Evolutionary conservation across 2,329 filamentous ascomycete genomes (phyloP), one percentile per base, ranked within the genome.

Genomic region (Aschersonia sp.): DNA sequence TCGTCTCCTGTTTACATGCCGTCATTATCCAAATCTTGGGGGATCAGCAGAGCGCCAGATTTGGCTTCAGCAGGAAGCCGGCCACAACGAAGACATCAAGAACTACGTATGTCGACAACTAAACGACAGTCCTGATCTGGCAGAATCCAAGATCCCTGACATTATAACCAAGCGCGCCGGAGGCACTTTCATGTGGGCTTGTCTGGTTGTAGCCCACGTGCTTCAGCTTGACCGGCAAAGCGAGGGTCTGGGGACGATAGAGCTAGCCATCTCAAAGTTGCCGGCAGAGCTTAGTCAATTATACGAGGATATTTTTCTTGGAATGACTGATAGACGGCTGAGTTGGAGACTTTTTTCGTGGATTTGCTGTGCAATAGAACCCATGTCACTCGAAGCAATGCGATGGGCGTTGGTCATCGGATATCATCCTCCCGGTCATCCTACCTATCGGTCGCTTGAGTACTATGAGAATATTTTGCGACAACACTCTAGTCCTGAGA

Each of bases 151-250:
- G 0, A 50, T 58, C 43, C 31, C 47, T 5, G 30, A 50, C 2
- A 20, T 53, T 0, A 61, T 68, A 28, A 54, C 49, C 2, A 3
- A 47, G 2, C 55, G 54, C 9, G 58, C 65, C 1, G 29, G 45
- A 0, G 64, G 65, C 2, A 50, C 67, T 5, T 68, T 68, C 45
- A 51, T 65, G 29, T 68, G 65, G 66, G 62, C 61, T 0, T 46
- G 32, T n/a, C 54, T 68, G 9, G 60, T 64, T 0, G 51, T 59
- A 5, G 40, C 54, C 0, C 43, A 40, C 9, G 53, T 55, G 9
- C 28, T 58, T 1, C 3, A 48, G 1, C 52, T 60, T 6, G 41
- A 55, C 1, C 30, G 29, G 0, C 30, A 52, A 3, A 55, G 56
- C 1, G 30, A 30, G 3, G 20, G 30, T 1, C 4, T 45, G 9